Percentiles rank a stretch among this genome's conserved stretches.
Conservation (phyloP, 352 stramenopile genomes). For the Phytophthora meadii region DNA sequence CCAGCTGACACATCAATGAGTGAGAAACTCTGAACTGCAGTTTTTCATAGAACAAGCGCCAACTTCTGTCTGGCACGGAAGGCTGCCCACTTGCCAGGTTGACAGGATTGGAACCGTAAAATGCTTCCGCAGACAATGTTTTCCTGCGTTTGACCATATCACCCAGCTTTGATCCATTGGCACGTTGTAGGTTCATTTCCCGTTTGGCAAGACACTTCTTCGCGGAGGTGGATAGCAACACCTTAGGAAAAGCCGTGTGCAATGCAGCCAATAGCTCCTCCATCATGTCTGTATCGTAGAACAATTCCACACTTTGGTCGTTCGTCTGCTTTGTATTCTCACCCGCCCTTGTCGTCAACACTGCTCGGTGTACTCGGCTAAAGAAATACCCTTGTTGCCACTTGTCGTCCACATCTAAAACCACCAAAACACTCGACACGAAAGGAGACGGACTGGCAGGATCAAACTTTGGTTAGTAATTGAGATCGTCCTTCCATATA, state of each 20-base stretch:
- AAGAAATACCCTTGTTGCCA: constrained; percentile 70
- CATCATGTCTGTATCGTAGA: constrained; percentile 36
- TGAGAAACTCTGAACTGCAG: constrained; percentile 82
- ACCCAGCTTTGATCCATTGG: constrained; percentile 12
- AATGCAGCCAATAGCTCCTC: constrained; percentile 50
- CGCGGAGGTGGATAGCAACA: constrained; percentile 48
- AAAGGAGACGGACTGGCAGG: constrained; percentile 61
- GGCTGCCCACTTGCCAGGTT: neutral
- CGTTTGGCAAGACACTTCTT: constrained; percentile 44
- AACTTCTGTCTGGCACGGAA: constrained; percentile 19
- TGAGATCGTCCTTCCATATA: neutral
- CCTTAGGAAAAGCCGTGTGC: constrained; percentile 53
- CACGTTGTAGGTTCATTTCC: constrained; percentile 1
- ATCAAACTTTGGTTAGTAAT: constrained; percentile 4
- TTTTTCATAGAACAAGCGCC: constrained; percentile 68
- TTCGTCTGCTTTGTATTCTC: neutral
- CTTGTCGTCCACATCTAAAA: constrained; percentile 47
- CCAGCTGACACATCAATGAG: constrained; percentile 79
- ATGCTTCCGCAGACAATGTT: constrained; percentile 40
- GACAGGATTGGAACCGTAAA: constrained; percentile 34
- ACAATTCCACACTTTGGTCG: constrained; percentile 7
- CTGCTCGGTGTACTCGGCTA: constrained; percentile 24
- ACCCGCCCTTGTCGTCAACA: neutral
- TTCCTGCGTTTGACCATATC: constrained; percentile 37
- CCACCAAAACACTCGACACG: constrained; percentile 51